A percentile compares a stretch with the other conserved stretches of the same genome.
These are phyloP conservation scores for Botrytis fabae DNA, from an alignment of 2,329 filamentous ascomycete genomes.

Conservation along the genomic window DNA sequence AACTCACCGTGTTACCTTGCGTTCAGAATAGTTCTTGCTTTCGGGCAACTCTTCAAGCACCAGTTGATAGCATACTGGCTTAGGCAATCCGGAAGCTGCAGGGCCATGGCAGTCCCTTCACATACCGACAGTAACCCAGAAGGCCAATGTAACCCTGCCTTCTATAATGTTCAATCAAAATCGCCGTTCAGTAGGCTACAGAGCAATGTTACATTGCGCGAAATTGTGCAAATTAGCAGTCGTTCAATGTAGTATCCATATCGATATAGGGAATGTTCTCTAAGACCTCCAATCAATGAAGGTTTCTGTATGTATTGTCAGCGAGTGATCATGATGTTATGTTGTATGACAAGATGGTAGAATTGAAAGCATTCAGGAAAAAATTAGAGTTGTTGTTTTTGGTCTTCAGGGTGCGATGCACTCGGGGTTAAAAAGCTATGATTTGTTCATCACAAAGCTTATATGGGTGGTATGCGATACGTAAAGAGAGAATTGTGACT, in stretches of 20 bases:
- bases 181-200: not conserved
- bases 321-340: constrained; percentile 39
- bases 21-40: not conserved
- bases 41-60: not conserved
- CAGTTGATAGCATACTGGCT: not conserved
- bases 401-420: constrained; percentile 42
- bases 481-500: constrained; percentile 29
- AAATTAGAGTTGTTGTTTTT: constrained; percentile 46
- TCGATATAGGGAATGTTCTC: not conserved
- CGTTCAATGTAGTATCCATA: not conserved
- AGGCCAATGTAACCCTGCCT: not conserved
- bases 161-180: not conserved
- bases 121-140: not conserved
- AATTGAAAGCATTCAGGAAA: constrained; percentile 41
- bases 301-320: constrained; percentile 56
- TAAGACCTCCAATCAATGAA: not conserved
- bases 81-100: not conserved
- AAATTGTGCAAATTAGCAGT: not conserved
- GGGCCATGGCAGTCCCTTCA: not conserved
- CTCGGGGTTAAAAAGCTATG: constrained; percentile 46
- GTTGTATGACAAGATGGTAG: constrained; percentile 49
- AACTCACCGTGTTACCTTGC: not conserved
- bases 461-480: constrained; percentile 10
- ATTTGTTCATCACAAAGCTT: constrained; percentile 41
- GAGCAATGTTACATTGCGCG: not conserved